Percentiles rank a stretch among this genome's conserved stretches.
Conservation (phyloP, 768 basidiomycete genomes). For the Kondoa malvinella region DNA sequence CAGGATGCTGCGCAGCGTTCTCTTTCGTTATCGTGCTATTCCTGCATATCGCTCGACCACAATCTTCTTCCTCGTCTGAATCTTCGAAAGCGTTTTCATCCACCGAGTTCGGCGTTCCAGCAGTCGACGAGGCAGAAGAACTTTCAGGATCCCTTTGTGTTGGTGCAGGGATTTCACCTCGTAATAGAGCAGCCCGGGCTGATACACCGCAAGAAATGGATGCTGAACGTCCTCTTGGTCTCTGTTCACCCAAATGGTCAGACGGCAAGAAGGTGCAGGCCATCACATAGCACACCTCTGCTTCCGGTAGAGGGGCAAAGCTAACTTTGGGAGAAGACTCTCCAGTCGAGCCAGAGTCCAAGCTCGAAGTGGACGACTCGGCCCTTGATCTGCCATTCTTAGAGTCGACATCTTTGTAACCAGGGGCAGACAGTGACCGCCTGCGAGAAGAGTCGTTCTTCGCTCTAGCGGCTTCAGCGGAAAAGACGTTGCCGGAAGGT, state of each 20-base stretch:
- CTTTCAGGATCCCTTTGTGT: neutral
- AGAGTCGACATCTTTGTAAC: neutral
- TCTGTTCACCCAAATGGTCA: neutral
- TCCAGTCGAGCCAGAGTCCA: neutral
- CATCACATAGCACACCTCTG: neutral
- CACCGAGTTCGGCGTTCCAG: no score
- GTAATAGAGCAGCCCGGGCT: neutral
- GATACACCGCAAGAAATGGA: neutral
- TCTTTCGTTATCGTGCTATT: neutral
- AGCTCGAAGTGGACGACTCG: neutral
- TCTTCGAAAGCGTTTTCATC: neutral
- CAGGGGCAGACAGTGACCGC: neutral
- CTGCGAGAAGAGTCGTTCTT: neutral
- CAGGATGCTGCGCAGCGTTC: neutral
- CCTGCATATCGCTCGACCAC: neutral
- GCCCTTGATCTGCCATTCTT: neutral
- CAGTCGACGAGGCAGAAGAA: no score
- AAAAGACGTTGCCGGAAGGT: neutral
- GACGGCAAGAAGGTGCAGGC: neutral
- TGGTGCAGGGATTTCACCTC: neutral
- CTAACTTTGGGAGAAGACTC: neutral
- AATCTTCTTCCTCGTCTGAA: neutral
- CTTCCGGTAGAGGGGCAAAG: neutral
- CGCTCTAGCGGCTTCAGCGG: neutral
- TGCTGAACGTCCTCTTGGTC: neutral